Percentiles rank a stretch among this genome's conserved stretches.
These are phyloP conservation scores for Penicillium bialowiezense DNA, from an alignment of 495 filamentous ascomycete species.

Conservation along the genomic window DNA sequence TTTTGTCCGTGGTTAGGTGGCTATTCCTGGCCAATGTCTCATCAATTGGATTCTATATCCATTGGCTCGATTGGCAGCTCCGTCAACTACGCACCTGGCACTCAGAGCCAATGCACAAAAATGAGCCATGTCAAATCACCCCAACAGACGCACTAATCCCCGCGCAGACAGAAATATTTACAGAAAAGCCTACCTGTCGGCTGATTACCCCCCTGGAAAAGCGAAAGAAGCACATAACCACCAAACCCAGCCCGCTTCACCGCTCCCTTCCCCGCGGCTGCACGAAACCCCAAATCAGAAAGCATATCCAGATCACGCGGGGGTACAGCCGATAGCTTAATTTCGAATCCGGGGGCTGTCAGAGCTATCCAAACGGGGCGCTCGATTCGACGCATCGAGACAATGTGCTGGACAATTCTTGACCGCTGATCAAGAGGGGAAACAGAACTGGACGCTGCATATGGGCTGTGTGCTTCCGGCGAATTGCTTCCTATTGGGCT, in stretches of 20 bases:
- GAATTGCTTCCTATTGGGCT: not conserved
- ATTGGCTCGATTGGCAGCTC: not conserved
- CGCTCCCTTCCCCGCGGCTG: slow-evolving; percentile 2
- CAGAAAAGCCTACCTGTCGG: not conserved
- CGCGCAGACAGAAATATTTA: not conserved
- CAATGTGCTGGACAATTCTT: slow-evolving; percentile 6
- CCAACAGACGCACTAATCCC: not conserved
- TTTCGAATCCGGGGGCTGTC: not conserved
- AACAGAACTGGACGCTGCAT: not conserved
- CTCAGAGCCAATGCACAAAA: not conserved
- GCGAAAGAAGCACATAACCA: not conserved
- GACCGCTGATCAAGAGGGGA: slow-evolving; percentile 5
- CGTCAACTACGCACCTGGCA: not conserved
- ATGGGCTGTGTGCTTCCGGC: not conserved
- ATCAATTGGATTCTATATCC: not conserved
- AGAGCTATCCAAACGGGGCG: not conserved
- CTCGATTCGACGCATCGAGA: slow-evolving; percentile 1
- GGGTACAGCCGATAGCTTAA: not conserved
- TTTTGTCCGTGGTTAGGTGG: too few relatives aligned
- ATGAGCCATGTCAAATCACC: not conserved
- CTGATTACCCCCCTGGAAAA: not conserved
- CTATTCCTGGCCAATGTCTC: too few relatives aligned
- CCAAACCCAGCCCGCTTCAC: not conserved
- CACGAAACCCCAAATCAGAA: not conserved
- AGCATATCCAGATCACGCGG: not conserved